Evolutionary conservation across 2,329 filamentous ascomycete species (phyloP).

Genomic region (Colletotrichum gloeosporioides): DNA sequence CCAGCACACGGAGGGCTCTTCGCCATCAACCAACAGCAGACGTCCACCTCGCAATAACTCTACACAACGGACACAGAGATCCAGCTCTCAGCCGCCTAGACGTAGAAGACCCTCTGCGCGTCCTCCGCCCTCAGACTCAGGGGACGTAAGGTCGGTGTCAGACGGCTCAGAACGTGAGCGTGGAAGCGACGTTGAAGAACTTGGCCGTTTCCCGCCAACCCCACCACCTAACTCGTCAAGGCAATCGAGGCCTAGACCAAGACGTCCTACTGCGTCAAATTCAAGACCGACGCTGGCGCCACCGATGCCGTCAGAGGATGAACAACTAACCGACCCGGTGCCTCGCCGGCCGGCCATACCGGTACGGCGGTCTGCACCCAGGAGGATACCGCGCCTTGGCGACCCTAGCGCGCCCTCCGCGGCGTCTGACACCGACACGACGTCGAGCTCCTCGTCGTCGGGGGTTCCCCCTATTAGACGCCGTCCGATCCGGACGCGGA

Average conservation of each 20-base stretch:
- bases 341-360: neutral
- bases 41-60: neutral
- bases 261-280: neutral
- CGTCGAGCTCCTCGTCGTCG: constrained; percentile 11
- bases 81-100: neutral
- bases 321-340: constrained; percentile 2
- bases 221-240: neutral
- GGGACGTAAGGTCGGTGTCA: neutral
- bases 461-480: constrained; percentile 1
- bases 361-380: constrained; percentile 1
- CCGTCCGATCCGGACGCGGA: neutral
- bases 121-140: neutral
- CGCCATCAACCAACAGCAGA: neutral
- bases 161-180: neutral
- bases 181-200: neutral
- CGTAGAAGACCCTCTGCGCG: constrained; percentile 1
- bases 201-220: neutral
- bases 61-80: neutral
- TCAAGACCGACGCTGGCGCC: neutral
- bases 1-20: constrained; percentile 13
- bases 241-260: neutral
- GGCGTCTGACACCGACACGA: constrained; percentile 12
- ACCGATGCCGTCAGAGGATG: constrained; percentile 5
- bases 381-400: neutral
- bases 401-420: neutral